Percentiles rank a stretch among this genome's conserved stretches.
These are phyloP conservation scores for Maudiozyma bulderi DNA, from an alignment of 805 yeast species.

Conservation along the genomic window DNA sequence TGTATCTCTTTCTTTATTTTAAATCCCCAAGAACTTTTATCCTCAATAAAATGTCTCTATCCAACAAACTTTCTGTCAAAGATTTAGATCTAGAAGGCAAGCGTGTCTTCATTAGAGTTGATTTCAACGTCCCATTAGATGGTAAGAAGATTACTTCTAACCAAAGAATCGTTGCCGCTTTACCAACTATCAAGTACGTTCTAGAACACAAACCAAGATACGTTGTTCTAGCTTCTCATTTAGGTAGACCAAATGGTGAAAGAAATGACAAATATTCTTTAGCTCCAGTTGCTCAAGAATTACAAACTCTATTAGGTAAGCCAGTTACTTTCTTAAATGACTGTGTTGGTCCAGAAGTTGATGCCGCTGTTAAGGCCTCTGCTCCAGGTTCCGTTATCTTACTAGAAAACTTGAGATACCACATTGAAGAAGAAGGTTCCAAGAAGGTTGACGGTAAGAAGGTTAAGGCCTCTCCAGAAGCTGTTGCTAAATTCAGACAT, in stretches of 20 bases:
- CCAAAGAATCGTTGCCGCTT: conserved; percentile 98
- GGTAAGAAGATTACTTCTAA: conserved; percentile 96
- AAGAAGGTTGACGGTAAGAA: conserved; percentile 84
- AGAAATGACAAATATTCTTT: conserved; percentile 74
- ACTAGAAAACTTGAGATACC: conserved; percentile 95
- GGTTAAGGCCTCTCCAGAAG: conserved; percentile 81
- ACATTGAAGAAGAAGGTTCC: conserved; percentile 93
- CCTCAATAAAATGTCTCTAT: conserved; percentile 64
- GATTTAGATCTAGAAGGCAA: conserved; percentile 79
- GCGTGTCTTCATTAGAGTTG: conserved; percentile 97
- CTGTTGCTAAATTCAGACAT: conserved; percentile 77
- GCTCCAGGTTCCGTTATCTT: conserved; percentile 72
- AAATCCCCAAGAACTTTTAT: not conserved
- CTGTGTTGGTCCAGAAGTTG: conserved; percentile 88
- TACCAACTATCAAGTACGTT: conserved; percentile 95
- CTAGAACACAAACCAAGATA: conserved; percentile 84
- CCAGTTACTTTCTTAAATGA: conserved; percentile 75
- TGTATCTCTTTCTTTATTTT: not conserved
- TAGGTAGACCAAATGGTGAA: conserved; percentile 98
- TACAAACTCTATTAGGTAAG: conserved; percentile 62
- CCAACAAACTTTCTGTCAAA: conserved; percentile 84
- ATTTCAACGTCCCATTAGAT: conserved; percentile 89
- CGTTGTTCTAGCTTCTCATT: conserved; percentile 86
- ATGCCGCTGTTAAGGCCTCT: conserved; percentile 63
- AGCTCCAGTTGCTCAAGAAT: conserved; percentile 86